These are phyloP conservation scores for Rutstroemia sp. DNA, from an alignment of 2,329 filamentous ascomycete species.

Conservation along the genomic window DNA sequence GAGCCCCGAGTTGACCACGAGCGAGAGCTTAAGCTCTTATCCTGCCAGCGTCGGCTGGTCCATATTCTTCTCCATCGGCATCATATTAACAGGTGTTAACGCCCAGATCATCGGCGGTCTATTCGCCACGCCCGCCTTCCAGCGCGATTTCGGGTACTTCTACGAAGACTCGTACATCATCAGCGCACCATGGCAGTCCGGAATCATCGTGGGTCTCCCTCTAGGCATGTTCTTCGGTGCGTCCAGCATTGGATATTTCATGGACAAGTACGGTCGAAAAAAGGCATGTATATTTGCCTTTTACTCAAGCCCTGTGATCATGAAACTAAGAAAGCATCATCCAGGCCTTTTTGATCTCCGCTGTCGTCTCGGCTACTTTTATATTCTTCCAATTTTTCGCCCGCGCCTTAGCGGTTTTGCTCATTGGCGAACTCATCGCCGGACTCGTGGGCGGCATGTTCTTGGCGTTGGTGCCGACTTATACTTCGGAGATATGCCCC, in stretches of 20 bases:
- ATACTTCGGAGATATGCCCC: slow-evolving; percentile 42
- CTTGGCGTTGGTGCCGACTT: slow-evolving; percentile 33
- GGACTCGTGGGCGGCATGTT: slow-evolving; percentile 44
- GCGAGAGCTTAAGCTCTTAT: slow-evolving; percentile 17
- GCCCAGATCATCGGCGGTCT: slow-evolving; percentile 20
- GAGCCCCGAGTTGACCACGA: too few relatives aligned
- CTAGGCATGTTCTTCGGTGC: slow-evolving; percentile 31
- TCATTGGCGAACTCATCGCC: slow-evolving; percentile 27
- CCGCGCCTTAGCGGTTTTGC: slow-evolving; percentile 8
- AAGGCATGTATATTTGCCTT: not conserved
- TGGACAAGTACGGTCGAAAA: slow-evolving; percentile 20
- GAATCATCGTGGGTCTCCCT: slow-evolving; percentile 21
- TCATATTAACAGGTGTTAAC: slow-evolving; percentile 24
- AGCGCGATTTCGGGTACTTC: slow-evolving; percentile 15
- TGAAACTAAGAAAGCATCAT: not conserved
- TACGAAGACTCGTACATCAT: slow-evolving; percentile 19
- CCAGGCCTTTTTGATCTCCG: slow-evolving; percentile 15
- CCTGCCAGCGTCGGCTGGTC: slow-evolving; percentile 21
- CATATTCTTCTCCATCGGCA: slow-evolving; percentile 20
- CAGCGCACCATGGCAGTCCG: slow-evolving; percentile 23
- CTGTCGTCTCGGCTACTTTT: slow-evolving; percentile 10
- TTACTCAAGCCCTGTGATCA: not conserved
- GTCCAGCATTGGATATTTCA: slow-evolving; percentile 38
- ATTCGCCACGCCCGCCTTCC: slow-evolving; percentile 23
- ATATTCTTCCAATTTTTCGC: slow-evolving; percentile 22